Percentiles rank a stretch among this genome's conserved stretches.
phyloP scores from a whole-genome alignment of 352 stramenopile species.

The Pythium volutum region DNA sequence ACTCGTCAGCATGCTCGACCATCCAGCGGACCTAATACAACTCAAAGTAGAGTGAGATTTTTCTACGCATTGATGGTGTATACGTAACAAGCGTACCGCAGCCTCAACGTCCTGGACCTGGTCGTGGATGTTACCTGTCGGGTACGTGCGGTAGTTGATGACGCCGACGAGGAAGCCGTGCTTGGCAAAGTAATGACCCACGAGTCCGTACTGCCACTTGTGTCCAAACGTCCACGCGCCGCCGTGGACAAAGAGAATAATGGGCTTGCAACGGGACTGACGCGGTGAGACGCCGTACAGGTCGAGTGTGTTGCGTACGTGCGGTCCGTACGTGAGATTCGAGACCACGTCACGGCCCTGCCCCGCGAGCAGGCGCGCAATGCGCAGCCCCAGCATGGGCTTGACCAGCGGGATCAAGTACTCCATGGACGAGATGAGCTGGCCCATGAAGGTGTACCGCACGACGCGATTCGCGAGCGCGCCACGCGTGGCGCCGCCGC shows the following conservation, averaged over 20 bases:
- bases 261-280: slow-evolving; percentile 33
- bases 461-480: slow-evolving; percentile 16
- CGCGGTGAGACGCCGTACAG: slow-evolving; percentile 43
- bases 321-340: slow-evolving; percentile 41
- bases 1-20: slow-evolving; percentile 34
- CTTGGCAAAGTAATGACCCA: slow-evolving; percentile 51
- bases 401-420: slow-evolving; percentile 59
- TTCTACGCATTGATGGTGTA: neutral
- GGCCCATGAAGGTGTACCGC: slow-evolving; percentile 45
- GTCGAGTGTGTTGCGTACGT: slow-evolving; percentile 58
- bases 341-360: slow-evolving; percentile 25
- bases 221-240: slow-evolving; percentile 83
- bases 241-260: slow-evolving; percentile 91
- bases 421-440: slow-evolving; percentile 50
- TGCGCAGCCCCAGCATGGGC: slow-evolving; percentile 39
- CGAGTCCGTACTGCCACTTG: slow-evolving; percentile 77
- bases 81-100: slow-evolving; percentile 33
- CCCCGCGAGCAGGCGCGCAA: slow-evolving; percentile 44
- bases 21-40: slow-evolving; percentile 54
- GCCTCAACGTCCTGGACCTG: slow-evolving; percentile 89
- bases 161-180: slow-evolving; percentile 79
- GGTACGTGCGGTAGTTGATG: slow-evolving; percentile 91
- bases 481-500: neutral
- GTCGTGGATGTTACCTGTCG: slow-evolving; percentile 69
- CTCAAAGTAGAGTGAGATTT: neutral